Evolutionary conservation across 2,329 filamentous ascomycete genomes (phyloP).

Genomic region (Mycosphaerella sp.): DNA sequence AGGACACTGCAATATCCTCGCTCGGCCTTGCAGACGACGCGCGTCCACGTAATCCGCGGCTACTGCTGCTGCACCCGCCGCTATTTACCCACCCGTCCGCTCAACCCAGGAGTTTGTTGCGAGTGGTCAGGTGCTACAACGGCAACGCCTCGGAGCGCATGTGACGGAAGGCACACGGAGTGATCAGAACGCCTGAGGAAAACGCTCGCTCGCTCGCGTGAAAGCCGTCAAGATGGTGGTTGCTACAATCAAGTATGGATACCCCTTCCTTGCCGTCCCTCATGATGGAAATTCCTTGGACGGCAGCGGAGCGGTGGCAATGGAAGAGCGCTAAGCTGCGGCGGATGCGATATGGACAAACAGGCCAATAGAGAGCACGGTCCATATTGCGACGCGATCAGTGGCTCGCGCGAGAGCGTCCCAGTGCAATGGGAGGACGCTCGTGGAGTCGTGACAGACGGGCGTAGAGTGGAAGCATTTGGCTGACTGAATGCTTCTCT

Average conservation of each 20-base stretch:
- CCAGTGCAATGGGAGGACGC: constrained; percentile 1
- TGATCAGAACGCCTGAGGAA: neutral
- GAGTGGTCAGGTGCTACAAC: neutral
- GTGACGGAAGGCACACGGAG: constrained; percentile 6
- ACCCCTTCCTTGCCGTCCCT: neutral
- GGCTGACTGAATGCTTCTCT: constrained; percentile 16
- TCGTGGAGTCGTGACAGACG: constrained; percentile 6
- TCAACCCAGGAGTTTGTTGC: constrained; percentile 1
- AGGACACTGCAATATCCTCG: no score
- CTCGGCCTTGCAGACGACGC: neutral
- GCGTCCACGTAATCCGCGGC: neutral
- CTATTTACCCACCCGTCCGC: neutral
- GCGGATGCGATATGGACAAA: neutral
- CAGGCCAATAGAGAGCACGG: neutral
- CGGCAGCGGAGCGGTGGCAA: neutral
- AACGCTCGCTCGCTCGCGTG: neutral
- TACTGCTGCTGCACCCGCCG: neutral
- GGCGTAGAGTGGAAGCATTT: constrained; percentile 5
- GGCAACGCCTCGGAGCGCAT: neutral
- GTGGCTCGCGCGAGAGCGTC: neutral
- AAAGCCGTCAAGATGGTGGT: constrained; percentile 28
- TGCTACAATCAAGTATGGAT: constrained; percentile 31
- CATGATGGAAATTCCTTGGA: neutral
- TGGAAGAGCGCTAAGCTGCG: constrained; percentile 4
- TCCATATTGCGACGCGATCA: neutral